Conservation (phyloP, 2,329 filamentous ascomycete species). For the Lachnellula occidentalis region DNA sequence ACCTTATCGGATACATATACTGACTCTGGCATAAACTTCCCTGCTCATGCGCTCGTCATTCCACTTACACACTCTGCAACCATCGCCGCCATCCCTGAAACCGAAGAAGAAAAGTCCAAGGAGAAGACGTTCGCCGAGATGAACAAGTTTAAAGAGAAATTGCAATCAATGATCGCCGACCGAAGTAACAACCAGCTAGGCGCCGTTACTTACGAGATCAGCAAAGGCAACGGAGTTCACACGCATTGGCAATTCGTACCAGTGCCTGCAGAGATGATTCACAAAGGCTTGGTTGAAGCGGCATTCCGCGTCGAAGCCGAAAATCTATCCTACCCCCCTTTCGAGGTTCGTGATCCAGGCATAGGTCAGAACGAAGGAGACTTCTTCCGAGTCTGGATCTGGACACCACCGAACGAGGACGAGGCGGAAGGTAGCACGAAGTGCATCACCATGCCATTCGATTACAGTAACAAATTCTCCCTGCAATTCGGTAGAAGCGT, state of each 20-base stretch:
- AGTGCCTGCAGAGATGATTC: constrained; percentile 61
- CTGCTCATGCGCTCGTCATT: constrained; percentile 85
- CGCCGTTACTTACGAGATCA: constrained; percentile 89
- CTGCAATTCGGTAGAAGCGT: constrained; percentile 86
- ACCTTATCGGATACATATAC: constrained; percentile 64
- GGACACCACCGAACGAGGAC: constrained; percentile 49
- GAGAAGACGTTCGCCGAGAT: constrained; percentile 70
- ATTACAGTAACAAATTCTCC: constrained; percentile 71
- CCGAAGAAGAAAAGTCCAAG: constrained; percentile 44
- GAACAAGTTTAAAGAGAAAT: constrained; percentile 67
- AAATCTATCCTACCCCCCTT: constrained; percentile 55
- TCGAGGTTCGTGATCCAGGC: constrained; percentile 44
- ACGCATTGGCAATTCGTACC: constrained; percentile 92
- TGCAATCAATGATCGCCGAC: constrained; percentile 74
- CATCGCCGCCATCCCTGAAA: constrained; percentile 54
- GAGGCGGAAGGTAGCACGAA: constrained; percentile 45
- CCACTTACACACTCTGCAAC: constrained; percentile 79
- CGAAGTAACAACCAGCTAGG: constrained; percentile 57
- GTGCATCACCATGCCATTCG: constrained; percentile 68
- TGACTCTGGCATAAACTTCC: constrained; percentile 62
- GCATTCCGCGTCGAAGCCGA: constrained; percentile 86
- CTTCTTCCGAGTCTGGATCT: constrained; percentile 81
- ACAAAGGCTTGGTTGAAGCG: constrained; percentile 72
- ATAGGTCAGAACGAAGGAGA: constrained; percentile 52
- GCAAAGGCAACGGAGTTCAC: constrained; percentile 73